phyloP scores from a whole-genome alignment of 768 basidiomycete species.

The Boletus speciosus region DNA sequence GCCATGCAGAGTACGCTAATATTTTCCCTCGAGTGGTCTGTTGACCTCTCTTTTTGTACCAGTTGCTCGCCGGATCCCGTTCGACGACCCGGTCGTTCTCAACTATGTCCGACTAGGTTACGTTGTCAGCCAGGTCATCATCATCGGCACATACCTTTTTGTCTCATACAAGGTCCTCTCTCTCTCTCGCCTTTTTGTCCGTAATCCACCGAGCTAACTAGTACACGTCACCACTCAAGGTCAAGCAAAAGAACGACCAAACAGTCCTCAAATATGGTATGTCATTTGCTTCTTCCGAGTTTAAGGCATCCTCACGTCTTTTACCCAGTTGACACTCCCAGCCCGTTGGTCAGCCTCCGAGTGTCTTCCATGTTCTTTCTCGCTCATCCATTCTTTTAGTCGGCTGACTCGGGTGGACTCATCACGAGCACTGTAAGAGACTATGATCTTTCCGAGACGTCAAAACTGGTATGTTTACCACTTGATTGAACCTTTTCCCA shows the following conservation, averaged over 20 bases:
- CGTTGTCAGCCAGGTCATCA: slow-evolving; percentile 65
- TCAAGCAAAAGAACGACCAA: slow-evolving; percentile 93
- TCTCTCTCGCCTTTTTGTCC: not conserved
- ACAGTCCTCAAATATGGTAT: slow-evolving; percentile 93
- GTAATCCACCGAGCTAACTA: not conserved
- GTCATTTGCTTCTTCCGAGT: slow-evolving; percentile 24
- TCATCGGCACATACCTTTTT: slow-evolving; percentile 77
- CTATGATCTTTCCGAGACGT: slow-evolving; percentile 87
- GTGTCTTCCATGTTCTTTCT: not conserved
- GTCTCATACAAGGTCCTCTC: slow-evolving; percentile 59
- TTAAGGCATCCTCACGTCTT: slow-evolving; percentile 1
- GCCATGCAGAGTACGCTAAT: slow-evolving; percentile 76
- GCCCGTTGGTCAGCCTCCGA: slow-evolving; percentile 60
- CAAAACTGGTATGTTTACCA: slow-evolving; percentile 62
- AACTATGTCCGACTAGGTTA: slow-evolving; percentile 84
- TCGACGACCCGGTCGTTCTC: slow-evolving; percentile 83
- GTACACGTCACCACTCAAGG: slow-evolving; percentile 49
- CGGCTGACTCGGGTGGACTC: slow-evolving; percentile 65
- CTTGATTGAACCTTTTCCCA: slow-evolving; percentile 12
- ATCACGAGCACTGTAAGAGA: slow-evolving; percentile 91
- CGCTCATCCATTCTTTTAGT: slow-evolving; percentile 32
- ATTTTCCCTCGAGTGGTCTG: not conserved
- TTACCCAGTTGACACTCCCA: slow-evolving; percentile 64
- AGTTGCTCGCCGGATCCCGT: slow-evolving; percentile 91
- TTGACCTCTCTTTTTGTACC: slow-evolving; percentile 5